These are phyloP conservation scores for Symbiodinium natans DNA, from an alignment of 73 alveolate species.

Conservation along the genomic window DNA sequence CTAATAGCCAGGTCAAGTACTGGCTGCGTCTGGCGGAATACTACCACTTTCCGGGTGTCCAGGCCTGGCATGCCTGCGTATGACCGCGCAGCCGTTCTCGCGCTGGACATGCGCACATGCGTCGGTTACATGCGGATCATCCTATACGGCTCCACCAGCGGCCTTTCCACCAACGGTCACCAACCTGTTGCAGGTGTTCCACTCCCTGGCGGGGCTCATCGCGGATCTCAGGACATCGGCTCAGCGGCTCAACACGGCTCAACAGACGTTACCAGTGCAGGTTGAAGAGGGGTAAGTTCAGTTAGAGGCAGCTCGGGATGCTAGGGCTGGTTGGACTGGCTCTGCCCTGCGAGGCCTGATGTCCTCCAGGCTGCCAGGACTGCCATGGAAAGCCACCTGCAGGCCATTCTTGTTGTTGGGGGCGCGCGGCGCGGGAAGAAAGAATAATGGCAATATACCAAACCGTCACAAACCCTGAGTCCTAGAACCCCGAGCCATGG, in stretches of 20 bases:
- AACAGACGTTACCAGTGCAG: no score
- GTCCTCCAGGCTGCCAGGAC: no score
- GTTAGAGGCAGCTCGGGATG: no score
- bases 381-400: no score
- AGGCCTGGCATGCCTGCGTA: neutral
- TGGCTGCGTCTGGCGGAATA: slow-evolving; percentile 36
- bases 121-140: no score
- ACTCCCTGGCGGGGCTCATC: neutral
- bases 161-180: neutral
- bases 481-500: no score
- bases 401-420: neutral
- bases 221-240: neutral
- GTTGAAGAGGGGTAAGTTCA: no score
- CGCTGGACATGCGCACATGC: no score
- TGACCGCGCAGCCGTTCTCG: no score
- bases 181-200: neutral
- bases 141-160: neutral
- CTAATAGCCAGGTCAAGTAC: neutral
- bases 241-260: no score
- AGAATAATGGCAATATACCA: neutral
- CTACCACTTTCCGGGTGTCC: slow-evolving; percentile 23
- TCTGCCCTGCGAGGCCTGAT: no score
- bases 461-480: neutral
- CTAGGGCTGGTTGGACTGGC: no score
- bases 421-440: neutral